These are phyloP conservation scores for Lavandula angustifolia DNA, from an alignment of 257 asterid genomes.

Conservation along the genomic window DNA sequence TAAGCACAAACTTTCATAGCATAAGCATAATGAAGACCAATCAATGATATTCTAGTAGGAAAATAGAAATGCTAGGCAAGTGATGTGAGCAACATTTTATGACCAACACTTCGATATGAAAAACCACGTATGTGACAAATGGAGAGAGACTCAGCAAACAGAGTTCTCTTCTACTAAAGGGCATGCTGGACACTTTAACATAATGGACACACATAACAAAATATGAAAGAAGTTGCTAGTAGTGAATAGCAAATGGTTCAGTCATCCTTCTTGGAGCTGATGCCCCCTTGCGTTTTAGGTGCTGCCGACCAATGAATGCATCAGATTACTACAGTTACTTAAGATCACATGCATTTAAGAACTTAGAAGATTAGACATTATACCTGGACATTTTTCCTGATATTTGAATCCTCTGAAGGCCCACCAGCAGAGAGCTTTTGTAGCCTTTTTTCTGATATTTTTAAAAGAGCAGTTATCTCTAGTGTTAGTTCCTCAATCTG, in stretches of 20 bases:
- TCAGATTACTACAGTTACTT: constrained; percentile 22
- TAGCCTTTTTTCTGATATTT: constrained; percentile 72
- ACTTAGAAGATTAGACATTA: constrained; percentile 28
- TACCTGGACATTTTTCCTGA: constrained; percentile 99
- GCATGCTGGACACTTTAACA: too few relatives aligned
- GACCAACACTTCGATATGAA: constrained; percentile 8
- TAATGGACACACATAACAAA: too few relatives aligned
- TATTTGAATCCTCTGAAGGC: constrained; percentile 89
- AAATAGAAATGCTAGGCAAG: constrained; percentile 9
- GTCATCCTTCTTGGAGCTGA: too few relatives aligned
- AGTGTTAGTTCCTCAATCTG: constrained; percentile 87
- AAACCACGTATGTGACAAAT: constrained; percentile 8
- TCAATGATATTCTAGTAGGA: constrained; percentile 22
- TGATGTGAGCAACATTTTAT: constrained; percentile 3
- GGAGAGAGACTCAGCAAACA: constrained; percentile 19
- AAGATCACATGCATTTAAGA: constrained; percentile 9
- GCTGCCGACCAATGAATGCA: too few relatives aligned
- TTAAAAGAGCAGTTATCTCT: constrained; percentile 82
- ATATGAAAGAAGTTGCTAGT: too few relatives aligned
- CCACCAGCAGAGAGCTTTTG: constrained; percentile 85
- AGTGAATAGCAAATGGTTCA: too few relatives aligned
- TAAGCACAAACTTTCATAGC: constrained; percentile 33
- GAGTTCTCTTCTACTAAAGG: not conserved
- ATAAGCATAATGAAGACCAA: constrained; percentile 12
- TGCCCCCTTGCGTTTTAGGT: too few relatives aligned